Percentiles rank a stretch among this genome's conserved stretches.
These are phyloP conservation scores for Lactarius hengduanensis DNA, from an alignment of 768 basidiomycete species.

Conservation along the genomic window DNA sequence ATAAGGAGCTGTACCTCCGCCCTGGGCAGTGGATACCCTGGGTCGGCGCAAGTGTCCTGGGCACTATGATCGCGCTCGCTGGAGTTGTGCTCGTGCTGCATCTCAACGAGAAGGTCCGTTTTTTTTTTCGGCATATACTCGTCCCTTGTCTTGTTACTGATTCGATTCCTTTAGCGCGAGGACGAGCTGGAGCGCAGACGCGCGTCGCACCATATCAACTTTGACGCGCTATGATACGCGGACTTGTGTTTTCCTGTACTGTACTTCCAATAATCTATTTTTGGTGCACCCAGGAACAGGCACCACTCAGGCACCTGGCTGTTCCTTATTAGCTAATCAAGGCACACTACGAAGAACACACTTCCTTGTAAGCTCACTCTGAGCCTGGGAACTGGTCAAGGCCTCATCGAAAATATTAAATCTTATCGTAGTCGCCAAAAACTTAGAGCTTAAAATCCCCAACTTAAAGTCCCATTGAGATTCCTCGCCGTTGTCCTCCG, in stretches of 20 bases:
- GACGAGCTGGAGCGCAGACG: conserved; percentile 89
- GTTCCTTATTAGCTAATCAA: no score
- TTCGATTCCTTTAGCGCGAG: conserved; percentile 58
- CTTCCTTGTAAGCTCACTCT: background rate
- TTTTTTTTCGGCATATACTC: background rate
- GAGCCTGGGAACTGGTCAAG: background rate
- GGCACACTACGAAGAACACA: no score
- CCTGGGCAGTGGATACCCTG: conserved; percentile 98
- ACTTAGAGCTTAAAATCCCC: background rate
- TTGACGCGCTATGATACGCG: conserved; percentile 75
- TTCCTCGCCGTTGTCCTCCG: no score
- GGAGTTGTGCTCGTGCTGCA: conserved; percentile 84
- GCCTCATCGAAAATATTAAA: background rate
- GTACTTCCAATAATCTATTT: background rate
- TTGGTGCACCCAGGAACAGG: background rate
- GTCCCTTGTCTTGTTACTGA: background rate
- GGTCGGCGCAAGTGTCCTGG: conserved; percentile 88
- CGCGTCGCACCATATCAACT: conserved; percentile 95
- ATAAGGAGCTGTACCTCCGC: conserved; percentile 81
- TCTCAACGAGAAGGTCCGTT: conserved; percentile 84
- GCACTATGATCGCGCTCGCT: conserved; percentile 68
- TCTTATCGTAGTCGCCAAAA: background rate
- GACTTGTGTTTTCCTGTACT: background rate
- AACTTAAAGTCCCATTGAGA: background rate
- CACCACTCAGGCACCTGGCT: no score